Evolutionary conservation across 2,329 filamentous ascomycete species (phyloP).

Genomic region (Podosphaera leucotricha): DNA sequence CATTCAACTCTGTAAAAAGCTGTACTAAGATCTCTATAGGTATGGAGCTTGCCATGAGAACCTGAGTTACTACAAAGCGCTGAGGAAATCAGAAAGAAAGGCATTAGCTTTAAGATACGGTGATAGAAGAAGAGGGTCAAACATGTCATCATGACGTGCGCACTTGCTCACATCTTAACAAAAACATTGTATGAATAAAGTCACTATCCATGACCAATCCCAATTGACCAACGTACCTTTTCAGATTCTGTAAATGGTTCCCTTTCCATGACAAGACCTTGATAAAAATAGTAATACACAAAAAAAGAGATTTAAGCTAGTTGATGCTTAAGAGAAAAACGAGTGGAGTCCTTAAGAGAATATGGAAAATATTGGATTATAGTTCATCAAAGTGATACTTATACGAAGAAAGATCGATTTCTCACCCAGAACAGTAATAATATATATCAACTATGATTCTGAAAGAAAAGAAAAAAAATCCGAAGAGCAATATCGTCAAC

Average conservation of each 20-base stretch:
- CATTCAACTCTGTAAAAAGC: constrained; percentile 1
- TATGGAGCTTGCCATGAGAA: constrained; percentile 1
- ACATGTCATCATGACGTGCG: constrained; percentile 1
- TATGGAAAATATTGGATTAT: constrained; percentile 2
- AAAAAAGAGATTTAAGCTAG: neutral
- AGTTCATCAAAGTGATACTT: neutral
- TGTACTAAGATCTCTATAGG: neutral
- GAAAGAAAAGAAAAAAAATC: neutral
- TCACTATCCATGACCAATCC: neutral
- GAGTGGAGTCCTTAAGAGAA: constrained; percentile 3
- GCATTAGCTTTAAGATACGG: constrained; percentile 7
- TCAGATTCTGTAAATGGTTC: neutral
- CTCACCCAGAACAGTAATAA: neutral
- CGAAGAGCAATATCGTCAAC: neutral
- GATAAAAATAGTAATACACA: neutral
- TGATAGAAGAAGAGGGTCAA: constrained; percentile 2
- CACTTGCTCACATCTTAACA: neutral
- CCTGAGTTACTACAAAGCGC: constrained; percentile 1
- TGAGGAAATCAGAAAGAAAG: constrained; percentile 6
- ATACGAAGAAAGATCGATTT: neutral
- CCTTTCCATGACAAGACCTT: neutral
- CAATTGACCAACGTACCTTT: neutral
- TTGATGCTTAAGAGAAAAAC: neutral
- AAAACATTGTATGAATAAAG: neutral
- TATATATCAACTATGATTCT: neutral